Evolutionary conservation across 371 early-diverging fungal species (phyloP).

Genomic region (Mortierella sp.): DNA sequence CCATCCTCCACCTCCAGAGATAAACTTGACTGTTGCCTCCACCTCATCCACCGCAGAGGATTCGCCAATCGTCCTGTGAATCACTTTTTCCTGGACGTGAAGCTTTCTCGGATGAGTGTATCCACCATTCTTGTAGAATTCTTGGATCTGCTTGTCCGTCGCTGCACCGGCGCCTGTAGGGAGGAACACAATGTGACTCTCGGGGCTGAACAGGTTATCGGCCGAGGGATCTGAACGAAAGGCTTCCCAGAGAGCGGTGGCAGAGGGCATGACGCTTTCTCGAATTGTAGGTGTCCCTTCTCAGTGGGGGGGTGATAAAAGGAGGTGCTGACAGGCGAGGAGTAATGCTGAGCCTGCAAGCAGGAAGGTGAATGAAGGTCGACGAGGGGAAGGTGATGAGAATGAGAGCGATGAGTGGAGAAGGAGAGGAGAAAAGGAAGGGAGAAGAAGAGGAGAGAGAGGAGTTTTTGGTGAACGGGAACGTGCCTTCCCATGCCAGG

Average conservation of each 20-base stretch:
- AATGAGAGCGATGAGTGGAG: not conserved
- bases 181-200: conserved; percentile 44
- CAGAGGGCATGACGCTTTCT: conserved; percentile 4
- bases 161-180: conserved; percentile 50
- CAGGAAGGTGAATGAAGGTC: no score
- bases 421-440: not conserved
- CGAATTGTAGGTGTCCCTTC: no score
- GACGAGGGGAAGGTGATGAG: no score
- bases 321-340: no score
- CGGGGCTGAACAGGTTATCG: conserved; percentile 24
- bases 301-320: no score
- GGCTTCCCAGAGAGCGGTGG: conserved; percentile 29
- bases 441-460: not conserved
- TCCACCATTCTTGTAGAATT: conserved; percentile 32
- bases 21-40: conserved; percentile 53
- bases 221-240: conserved; percentile 39
- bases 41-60: conserved; percentile 51
- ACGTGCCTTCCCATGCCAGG: no score
- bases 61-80: conserved; percentile 47
- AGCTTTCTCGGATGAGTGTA: conserved; percentile 38
- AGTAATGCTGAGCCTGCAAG: no score
- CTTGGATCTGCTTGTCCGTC: conserved; percentile 19
- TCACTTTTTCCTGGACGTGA: conserved; percentile 30
- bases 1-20: conserved; percentile 47
- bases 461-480: no score